phyloP scores from a whole-genome alignment of 306 rosid species.

The Purshia tridentata region DNA sequence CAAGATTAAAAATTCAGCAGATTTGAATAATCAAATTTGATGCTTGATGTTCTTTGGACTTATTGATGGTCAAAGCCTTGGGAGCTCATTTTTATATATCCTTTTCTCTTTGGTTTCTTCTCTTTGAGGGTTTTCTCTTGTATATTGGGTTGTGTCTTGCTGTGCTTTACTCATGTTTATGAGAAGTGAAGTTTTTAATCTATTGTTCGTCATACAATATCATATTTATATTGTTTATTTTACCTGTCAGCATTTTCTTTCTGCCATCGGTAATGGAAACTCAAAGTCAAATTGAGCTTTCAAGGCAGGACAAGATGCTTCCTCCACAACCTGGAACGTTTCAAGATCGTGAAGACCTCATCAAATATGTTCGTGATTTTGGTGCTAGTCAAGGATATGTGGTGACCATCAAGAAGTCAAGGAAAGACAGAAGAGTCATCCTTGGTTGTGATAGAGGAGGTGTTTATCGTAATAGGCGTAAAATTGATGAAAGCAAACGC shows the following conservation, averaged over 20 bases:
- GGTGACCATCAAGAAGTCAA: conserved; percentile 79
- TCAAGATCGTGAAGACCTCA: conserved; percentile 71
- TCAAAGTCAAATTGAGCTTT: conserved; percentile 36
- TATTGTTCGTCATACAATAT: conserved; percentile 1
- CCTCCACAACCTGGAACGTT: conserved; percentile 60
- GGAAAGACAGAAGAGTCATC: conserved; percentile 79
- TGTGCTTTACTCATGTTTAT: neutral
- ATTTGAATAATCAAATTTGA: neutral
- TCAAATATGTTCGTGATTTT: conserved; percentile 63
- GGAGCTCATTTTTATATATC: neutral
- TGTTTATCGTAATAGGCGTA: conserved; percentile 72
- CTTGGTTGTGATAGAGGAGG: conserved; percentile 88
- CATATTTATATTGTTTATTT: conserved; percentile 7
- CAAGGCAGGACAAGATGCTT: conserved; percentile 40
- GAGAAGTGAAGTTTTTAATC: neutral
- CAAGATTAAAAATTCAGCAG: neutral
- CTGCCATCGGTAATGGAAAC: conserved; percentile 35
- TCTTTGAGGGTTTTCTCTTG: neutral
- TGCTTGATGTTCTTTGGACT: neutral
- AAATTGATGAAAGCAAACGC: conserved; percentile 70
- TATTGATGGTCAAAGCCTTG: neutral
- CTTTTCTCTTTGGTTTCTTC: neutral
- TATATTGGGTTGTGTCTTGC: neutral
- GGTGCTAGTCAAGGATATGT: conserved; percentile 79
- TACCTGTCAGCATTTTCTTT: conserved; percentile 25